Evolutionary conservation across 163 green algal species (phyloP).

Genomic region (Picocystis sp.): DNA sequence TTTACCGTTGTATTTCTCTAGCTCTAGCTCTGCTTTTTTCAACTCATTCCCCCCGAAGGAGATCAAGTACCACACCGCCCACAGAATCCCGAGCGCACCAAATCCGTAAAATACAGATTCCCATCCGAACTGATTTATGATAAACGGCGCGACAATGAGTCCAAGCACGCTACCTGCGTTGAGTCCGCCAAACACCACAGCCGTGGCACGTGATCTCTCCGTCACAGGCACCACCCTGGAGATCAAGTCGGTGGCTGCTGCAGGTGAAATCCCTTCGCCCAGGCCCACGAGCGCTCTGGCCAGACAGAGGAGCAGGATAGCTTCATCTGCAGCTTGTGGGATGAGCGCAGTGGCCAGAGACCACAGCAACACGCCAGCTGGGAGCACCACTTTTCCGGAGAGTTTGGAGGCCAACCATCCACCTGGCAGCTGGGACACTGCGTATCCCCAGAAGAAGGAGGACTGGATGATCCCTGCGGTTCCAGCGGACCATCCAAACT

Average conservation of each 20-base stretch:
- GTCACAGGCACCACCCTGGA: slow-evolving; percentile 49
- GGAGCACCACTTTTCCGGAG: slow-evolving; percentile 16
- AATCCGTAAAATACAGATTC: slow-evolving; percentile 74
- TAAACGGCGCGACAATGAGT: slow-evolving; percentile 57
- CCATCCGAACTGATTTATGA: slow-evolving; percentile 76
- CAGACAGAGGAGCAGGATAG: slow-evolving; percentile 13
- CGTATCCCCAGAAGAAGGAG: slow-evolving; percentile 11
- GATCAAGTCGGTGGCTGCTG: slow-evolving; percentile 79
- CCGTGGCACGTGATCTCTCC: slow-evolving; percentile 58
- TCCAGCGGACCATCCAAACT: slow-evolving; percentile 47
- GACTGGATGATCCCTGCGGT: slow-evolving; percentile 33
- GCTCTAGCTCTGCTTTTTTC: too few relatives aligned
- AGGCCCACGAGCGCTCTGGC: slow-evolving; percentile 61
- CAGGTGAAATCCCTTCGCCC: slow-evolving; percentile 82
- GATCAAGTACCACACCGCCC: slow-evolving; percentile 45
- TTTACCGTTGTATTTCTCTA: too few relatives aligned
- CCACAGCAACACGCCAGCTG: slow-evolving; percentile 21
- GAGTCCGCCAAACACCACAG: slow-evolving; percentile 77
- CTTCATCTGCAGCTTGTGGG: slow-evolving; percentile 11
- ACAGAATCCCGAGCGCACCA: slow-evolving; percentile 55
- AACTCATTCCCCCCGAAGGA: too few relatives aligned
- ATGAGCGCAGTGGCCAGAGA: slow-evolving; percentile 20
- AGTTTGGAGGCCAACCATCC: slow-evolving; percentile 23
- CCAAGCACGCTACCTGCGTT: slow-evolving; percentile 82
- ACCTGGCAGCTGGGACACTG: slow-evolving; percentile 22